Evolutionary conservation across 768 basidiomycete species (phyloP).

Genomic region (Boletus fagicola): DNA sequence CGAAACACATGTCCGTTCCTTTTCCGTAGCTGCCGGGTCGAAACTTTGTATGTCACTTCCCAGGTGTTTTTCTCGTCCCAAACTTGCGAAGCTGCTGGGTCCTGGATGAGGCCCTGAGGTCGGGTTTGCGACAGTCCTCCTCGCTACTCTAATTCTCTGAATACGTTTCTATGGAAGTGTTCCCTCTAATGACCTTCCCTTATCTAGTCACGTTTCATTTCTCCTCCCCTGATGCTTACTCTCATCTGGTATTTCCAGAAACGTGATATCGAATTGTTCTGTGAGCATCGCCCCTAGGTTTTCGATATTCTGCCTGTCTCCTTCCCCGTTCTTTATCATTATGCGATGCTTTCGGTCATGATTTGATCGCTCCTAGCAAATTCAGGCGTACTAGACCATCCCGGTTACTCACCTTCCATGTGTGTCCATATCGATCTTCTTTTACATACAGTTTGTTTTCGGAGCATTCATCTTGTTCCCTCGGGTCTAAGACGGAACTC

Average conservation of each 20-base stretch:
- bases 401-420: constrained; percentile 24
- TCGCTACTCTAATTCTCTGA: background rate
- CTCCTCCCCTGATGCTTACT: background rate
- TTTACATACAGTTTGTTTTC: constrained; percentile 31
- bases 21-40: constrained; percentile 21
- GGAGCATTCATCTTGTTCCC: constrained; percentile 18
- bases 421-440: constrained; percentile 26
- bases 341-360: constrained; percentile 29
- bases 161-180: constrained; percentile 25
- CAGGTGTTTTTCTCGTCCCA: constrained; percentile 5
- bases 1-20: constrained; percentile 22
- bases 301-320: constrained; percentile 23
- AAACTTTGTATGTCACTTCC: constrained; percentile 19
- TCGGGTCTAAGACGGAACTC: constrained; percentile 34
- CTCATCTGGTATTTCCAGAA: constrained; percentile 32
- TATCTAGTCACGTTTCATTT: constrained; percentile 25
- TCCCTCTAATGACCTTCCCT: constrained; percentile 5
- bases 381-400: constrained; percentile 16
- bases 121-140: background rate
- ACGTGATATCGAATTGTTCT: constrained; percentile 35
- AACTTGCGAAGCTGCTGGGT: background rate
- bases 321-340: constrained; percentile 26
- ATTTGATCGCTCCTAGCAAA: constrained; percentile 32
- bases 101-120: background rate
- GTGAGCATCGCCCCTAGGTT: constrained; percentile 27